Conservation (phyloP, 2,329 filamentous ascomycete species). For the Phymatotrichopsis omnivora region DNA sequence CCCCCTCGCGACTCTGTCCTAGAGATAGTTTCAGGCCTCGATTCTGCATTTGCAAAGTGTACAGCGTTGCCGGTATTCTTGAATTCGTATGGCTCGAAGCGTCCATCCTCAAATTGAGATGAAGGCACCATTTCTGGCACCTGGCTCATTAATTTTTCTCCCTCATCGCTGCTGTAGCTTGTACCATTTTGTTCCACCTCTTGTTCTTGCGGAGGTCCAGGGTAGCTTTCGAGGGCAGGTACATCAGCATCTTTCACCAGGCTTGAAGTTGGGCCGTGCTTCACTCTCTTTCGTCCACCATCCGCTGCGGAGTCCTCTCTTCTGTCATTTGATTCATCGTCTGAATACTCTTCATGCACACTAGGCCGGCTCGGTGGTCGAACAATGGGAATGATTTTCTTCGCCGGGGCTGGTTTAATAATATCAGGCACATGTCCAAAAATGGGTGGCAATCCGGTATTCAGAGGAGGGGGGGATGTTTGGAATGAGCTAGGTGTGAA, state of each 20-base stretch:
- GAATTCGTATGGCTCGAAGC: constrained; percentile 22
- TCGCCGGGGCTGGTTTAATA: constrained; percentile 56
- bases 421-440: constrained; percentile 45
- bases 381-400: constrained; percentile 76
- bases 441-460: constrained; percentile 36
- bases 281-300: constrained; percentile 26
- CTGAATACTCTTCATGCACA: constrained; percentile 8
- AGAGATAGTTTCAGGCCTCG: constrained; percentile 12
- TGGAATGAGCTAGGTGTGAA: constrained; percentile 51
- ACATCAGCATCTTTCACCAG: constrained; percentile 18
- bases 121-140: constrained; percentile 15
- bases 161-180: constrained; percentile 19
- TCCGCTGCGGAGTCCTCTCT: constrained; percentile 17
- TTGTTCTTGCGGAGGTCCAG: constrained; percentile 3
- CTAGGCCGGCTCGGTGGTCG: constrained; percentile 46
- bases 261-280: constrained; percentile 21
- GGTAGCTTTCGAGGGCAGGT: constrained; percentile 16
- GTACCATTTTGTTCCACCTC: constrained; percentile 7
- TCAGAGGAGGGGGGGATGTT: constrained; percentile 38
- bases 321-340: constrained; percentile 15
- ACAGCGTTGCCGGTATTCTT: constrained; percentile 16
- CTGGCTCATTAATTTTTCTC: too few species aligned
- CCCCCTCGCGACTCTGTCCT: constrained; percentile 15
- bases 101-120: constrained; percentile 4
- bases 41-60: constrained; percentile 22